Percentiles rank a stretch among this genome's conserved stretches.
These are phyloP conservation scores for Yarrowia hollandica DNA, from an alignment of 805 yeast species.

Conservation along the genomic window DNA sequence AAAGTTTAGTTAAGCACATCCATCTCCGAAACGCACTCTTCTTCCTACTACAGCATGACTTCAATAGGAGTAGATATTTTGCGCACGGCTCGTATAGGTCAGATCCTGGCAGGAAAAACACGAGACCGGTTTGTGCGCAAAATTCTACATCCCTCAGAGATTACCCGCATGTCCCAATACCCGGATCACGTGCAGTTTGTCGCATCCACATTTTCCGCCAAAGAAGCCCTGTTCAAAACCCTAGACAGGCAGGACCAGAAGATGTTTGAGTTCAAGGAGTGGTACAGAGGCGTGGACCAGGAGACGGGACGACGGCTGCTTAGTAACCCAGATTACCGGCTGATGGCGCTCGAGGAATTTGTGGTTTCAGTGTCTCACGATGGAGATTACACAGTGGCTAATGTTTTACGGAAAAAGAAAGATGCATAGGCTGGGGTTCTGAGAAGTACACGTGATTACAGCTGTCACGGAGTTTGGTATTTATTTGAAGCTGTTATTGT, in stretches of 20 bases:
- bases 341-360: slow-evolving; percentile 48
- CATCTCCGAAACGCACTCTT: too few species aligned
- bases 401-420: slow-evolving; percentile 42
- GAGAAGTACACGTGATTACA: too few species aligned
- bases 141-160: slow-evolving; percentile 48
- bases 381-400: slow-evolving; percentile 55
- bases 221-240: slow-evolving; percentile 69
- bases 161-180: slow-evolving; percentile 33
- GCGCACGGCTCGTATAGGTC: slow-evolving; percentile 16
- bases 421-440: too few species aligned
- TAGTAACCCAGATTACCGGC: slow-evolving; percentile 30
- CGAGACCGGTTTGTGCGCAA: slow-evolving; percentile 45
- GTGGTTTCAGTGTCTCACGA: slow-evolving; percentile 63
- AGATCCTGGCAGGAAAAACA: background rate
- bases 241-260: slow-evolving; percentile 51
- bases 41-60: background rate
- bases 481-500: too few species aligned
- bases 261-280: slow-evolving; percentile 53
- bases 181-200: slow-evolving; percentile 35
- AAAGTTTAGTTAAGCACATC: background rate
- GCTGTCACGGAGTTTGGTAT: too few species aligned
- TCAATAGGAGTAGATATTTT: slow-evolving; percentile 24
- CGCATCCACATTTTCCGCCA: slow-evolving; percentile 65
- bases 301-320: slow-evolving; percentile 30
- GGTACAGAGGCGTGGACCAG: slow-evolving; percentile 51